These are phyloP conservation scores for Clitoria ternatea DNA, from an alignment of 306 rosid genomes.

Conservation along the genomic window DNA sequence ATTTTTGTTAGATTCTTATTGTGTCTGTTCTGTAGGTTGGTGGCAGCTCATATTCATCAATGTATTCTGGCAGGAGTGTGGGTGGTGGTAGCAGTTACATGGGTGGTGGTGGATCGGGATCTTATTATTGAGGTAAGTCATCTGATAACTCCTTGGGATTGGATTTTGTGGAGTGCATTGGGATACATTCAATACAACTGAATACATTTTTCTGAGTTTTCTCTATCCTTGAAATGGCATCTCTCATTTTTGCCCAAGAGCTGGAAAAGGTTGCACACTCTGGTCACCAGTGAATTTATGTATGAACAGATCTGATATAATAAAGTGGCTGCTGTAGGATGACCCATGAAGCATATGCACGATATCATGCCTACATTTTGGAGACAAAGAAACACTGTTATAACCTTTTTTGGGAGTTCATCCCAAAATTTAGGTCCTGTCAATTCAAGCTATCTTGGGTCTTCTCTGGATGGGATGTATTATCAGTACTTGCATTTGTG, in stretches of 20 bases:
- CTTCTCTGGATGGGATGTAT: constrained; percentile 31
- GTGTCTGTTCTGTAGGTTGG: constrained; percentile 58
- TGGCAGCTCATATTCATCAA: constrained; percentile 82
- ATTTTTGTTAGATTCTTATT: constrained; percentile 4
- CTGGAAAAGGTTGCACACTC: constrained; percentile 52
- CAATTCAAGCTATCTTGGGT: constrained; percentile 41
- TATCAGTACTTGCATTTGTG: constrained; percentile 36
- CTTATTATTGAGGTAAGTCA: constrained; percentile 85
- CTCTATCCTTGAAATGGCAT: constrained; percentile 41
- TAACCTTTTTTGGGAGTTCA: constrained; percentile 27
- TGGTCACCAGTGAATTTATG: constrained; percentile 85
- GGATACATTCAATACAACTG: not conserved
- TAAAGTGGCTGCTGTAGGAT: constrained; percentile 80
- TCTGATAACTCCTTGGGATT: not conserved
- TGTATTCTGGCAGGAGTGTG: constrained; percentile 73
- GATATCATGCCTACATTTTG: constrained; percentile 53
- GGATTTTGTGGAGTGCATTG: not conserved
- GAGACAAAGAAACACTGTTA: constrained; percentile 43
- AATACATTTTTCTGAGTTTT: constrained; percentile 23
- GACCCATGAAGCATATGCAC: constrained; percentile 60
- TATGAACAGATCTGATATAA: constrained; percentile 70
- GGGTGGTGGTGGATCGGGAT: constrained; percentile 84
- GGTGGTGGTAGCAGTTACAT: constrained; percentile 86
- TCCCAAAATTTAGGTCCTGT: constrained; percentile 23
- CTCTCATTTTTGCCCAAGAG: constrained; percentile 45